phyloP scores from a whole-genome alignment of 371 early-diverging fungal species.

The Mortierella sp. region DNA sequence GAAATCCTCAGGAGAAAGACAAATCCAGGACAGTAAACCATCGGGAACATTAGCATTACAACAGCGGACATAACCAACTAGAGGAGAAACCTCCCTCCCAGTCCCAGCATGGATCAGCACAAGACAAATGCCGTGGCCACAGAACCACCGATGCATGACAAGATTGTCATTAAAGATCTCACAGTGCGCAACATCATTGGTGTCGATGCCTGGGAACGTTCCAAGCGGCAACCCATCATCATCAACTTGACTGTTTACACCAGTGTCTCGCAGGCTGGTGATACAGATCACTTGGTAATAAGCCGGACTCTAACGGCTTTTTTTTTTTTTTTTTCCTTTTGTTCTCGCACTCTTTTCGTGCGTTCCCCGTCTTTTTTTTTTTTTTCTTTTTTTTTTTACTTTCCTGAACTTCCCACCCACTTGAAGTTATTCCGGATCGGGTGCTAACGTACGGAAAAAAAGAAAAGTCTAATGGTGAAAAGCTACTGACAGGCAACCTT shows the following conservation, averaged over 20 bases:
- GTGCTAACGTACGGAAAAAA: background rate
- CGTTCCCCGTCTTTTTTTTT: too few relatives aligned
- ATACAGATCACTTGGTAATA: constrained; percentile 75
- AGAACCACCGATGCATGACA: constrained; percentile 65
- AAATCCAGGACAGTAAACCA: too few relatives aligned
- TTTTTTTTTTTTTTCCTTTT: constrained; percentile 32
- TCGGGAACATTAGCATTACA: too few relatives aligned
- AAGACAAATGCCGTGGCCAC: constrained; percentile 8
- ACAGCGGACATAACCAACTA: too few relatives aligned
- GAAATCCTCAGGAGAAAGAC: too few relatives aligned
- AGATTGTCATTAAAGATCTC: constrained; percentile 84
- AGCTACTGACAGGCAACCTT: background rate
- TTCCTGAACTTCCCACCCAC: too few relatives aligned
- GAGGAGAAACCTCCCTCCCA: too few relatives aligned
- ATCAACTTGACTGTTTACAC: constrained; percentile 81
- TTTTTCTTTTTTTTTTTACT: too few relatives aligned
- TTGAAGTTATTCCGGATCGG: background rate
- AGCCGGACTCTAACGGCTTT: constrained; percentile 19
- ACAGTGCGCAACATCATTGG: constrained; percentile 88
- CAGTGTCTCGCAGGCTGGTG: constrained; percentile 81
- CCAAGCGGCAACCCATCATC: constrained; percentile 86
- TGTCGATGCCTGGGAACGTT: constrained; percentile 94
- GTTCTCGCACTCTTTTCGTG: too few relatives aligned
- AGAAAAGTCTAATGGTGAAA: too few relatives aligned
- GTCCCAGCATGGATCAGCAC: constrained; percentile 28